Evolutionary conservation across 495 filamentous ascomycete species (phyloP), one percentile per base, ranked within the genome.

Genomic region (Poronia punctata): DNA sequence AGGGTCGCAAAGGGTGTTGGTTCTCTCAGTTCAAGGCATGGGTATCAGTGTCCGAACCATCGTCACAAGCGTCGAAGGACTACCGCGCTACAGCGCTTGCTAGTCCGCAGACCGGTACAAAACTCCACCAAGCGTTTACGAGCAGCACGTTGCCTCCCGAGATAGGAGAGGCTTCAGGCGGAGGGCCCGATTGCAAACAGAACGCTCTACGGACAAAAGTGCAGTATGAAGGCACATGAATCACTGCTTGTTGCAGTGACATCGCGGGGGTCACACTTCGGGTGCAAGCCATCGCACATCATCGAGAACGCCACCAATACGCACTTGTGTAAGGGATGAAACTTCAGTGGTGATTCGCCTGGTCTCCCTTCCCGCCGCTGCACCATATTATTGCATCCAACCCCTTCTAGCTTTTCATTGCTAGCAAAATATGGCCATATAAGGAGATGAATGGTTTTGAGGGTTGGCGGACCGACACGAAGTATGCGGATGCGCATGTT

Each of bases 31-130:
- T 70, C 26, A 64, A 66, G 27, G 57, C 46, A 17, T 71, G 67
- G 67, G 43, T 66, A 7, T 51, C 57, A 0, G 54, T 57, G 7
- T 60, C 54, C 23, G 67, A 71, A 20, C 67, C 67, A 3, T 68
- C 67, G 2, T 41, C 54, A 10, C 59, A 65, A 9, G 65, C 60
- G 0, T 43, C 65, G 12, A 60, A 54, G 40, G 52, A 62, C 12
- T 64, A 66, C 40, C 62, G 60, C 0, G 57, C 59, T 9, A 35
- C 66, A 18, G 40, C 54, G 7, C 45, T 46, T 15, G 44, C 53
- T 9, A 60, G 64, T 17, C 40, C 48, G 16, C 32, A 54, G 17
- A 52, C 55, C 14, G 55, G 48, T 20, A 49, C 40, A 10, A 68
- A 61, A 16, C 36, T 70, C 9, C 52, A 61, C 27, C 42, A 60